A percentile compares a stretch with the other conserved stretches of the same genome.
phyloP scores from a whole-genome alignment of 2,329 filamentous ascomycete genomes.

The Cladosporium sp. region DNA sequence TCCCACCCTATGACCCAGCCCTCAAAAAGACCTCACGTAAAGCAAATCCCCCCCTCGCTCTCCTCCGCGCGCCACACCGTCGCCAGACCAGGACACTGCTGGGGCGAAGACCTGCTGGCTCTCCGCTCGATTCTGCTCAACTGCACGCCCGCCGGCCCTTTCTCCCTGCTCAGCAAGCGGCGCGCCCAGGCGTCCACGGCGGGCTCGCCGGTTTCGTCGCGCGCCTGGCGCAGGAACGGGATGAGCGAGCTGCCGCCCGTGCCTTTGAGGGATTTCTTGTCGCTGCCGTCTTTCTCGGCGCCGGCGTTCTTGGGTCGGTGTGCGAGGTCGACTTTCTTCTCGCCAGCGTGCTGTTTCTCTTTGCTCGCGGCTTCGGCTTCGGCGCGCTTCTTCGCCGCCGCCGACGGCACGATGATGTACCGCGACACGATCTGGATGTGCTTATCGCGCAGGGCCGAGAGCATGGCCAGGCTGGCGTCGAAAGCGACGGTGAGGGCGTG shows the following conservation, averaged over 20 bases:
- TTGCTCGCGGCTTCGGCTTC: constrained; percentile 46
- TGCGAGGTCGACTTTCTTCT: constrained; percentile 57
- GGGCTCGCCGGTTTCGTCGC: constrained; percentile 92
- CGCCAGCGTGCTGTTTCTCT: constrained; percentile 34
- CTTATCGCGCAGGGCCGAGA: constrained; percentile 78
- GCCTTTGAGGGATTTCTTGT: constrained; percentile 66
- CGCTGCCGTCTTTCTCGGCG: constrained; percentile 9
- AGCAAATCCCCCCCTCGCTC: constrained; percentile 12
- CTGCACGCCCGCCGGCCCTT: constrained; percentile 30
- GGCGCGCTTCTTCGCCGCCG: constrained; percentile 53
- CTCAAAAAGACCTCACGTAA: constrained; percentile 19
- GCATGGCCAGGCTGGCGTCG: constrained; percentile 80
- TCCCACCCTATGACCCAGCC: no score
- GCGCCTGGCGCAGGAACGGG: constrained; percentile 91
- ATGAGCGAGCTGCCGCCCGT: constrained; percentile 94
- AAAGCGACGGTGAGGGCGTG: constrained; percentile 72
- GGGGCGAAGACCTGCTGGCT: neutral
- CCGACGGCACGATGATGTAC: constrained; percentile 88
- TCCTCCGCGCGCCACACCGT: constrained; percentile 8
- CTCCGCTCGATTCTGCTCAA: constrained; percentile 8
- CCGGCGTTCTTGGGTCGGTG: constrained; percentile 13
- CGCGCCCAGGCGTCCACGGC: constrained; percentile 68
- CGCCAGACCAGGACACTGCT: constrained; percentile 11
- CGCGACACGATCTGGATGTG: constrained; percentile 95
- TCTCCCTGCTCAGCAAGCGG: constrained; percentile 52